Percentiles rank a stretch among this genome's conserved stretches.
Conservation (phyloP, 345 rosid species). For the Citrus maxima region DNA sequence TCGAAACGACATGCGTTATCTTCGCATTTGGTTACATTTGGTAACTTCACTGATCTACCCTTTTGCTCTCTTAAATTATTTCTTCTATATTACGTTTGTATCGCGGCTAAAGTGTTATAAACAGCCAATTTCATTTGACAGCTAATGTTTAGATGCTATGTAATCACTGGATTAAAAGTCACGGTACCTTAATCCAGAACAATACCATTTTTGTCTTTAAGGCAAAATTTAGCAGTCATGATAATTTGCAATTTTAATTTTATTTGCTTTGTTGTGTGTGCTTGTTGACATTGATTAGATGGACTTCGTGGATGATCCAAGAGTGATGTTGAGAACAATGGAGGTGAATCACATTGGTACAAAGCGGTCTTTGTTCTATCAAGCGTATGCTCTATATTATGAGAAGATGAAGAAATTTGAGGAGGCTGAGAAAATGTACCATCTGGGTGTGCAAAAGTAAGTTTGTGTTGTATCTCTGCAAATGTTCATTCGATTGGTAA, state of each 20-base stretch:
- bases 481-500: background rate
- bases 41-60: conserved; percentile 28
- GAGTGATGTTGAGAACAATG: conserved; percentile 60
- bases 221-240: background rate
- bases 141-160: background rate
- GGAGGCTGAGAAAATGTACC: conserved; percentile 89
- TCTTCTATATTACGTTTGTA: background rate
- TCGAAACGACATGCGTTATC: conserved; percentile 70
- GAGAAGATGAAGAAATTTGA: conserved; percentile 82
- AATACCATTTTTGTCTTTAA: background rate
- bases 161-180: background rate
- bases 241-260: background rate
- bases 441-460: conserved; percentile 79
- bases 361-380: conserved; percentile 71
- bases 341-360: conserved; percentile 70
- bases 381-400: conserved; percentile 83
- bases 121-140: background rate
- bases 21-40: conserved; percentile 93
- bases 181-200: background rate
- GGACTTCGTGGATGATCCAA: conserved; percentile 93
- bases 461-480: conserved; percentile 7
- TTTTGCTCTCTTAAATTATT: background rate
- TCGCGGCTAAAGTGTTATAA: background rate
- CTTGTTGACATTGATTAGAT: conserved; percentile 46
- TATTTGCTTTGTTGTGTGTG: background rate